Evolutionary conservation across 2,329 filamentous ascomycete species (phyloP), one percentile per base, ranked within the genome.

Genomic region (Alternaria postmessia): DNA sequence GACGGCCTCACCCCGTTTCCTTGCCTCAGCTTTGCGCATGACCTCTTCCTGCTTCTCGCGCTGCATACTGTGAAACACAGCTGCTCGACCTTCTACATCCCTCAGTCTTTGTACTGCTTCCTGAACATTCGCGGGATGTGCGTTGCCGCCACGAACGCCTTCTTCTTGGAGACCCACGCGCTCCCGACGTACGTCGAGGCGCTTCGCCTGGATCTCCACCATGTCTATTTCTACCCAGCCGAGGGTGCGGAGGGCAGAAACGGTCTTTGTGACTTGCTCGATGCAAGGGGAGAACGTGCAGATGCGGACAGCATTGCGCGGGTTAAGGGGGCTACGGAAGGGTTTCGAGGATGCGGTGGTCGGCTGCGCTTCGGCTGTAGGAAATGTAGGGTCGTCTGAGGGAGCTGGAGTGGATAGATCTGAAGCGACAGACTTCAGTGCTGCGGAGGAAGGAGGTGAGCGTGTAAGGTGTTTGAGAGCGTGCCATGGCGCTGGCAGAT

Each of bases 261-360:
- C 89, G 0, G 95, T 98, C 57, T 89, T 88, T 54, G 91, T 93
- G 22, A 96, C 94, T 81, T 99, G 95, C 80, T 99, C 95, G 66
- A 99, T 96, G 79, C 95, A 99, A 0, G 95, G 95, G 1, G 91
- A 96, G 81, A 99, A 99, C 0, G 93, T 96, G 82, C 95, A 99
- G 55, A 99, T 86, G 73, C 95, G 86, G 1, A 90, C 87, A 5
- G 90, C 86, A 42, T 87, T 85, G n/a, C 85, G 84, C 0, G 92
- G 88, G 67, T 95, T 89, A 11, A 98, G 84, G 0, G 87, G 84
- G 1, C 85, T 85, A 39, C 66, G 68, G 59, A 77, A 77, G 24
- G 72, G 66, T 18, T 63, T 65, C 8, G 43, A 55, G 47, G 36
- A 54, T 54, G 43, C 54, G 56, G 46, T 42, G 53, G 60, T 62